Conservation (phyloP, 345 rosid genomes). For the Lumnitzera littorea region DNA sequence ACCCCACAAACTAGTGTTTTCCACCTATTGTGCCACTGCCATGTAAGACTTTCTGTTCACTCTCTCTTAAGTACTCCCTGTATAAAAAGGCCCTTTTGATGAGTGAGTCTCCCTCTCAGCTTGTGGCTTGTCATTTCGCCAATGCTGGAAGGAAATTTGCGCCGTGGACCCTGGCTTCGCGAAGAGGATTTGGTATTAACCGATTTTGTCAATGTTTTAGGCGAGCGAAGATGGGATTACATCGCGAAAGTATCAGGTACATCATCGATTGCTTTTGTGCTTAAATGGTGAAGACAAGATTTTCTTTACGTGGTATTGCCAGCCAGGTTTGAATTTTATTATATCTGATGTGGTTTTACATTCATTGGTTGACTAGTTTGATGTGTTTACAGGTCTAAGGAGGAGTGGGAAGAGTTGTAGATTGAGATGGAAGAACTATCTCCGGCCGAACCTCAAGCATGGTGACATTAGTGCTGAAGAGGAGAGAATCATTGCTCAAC, state of each 20-base stretch:
- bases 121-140: no score
- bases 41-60: no score
- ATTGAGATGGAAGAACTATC: slow-evolving; percentile 66
- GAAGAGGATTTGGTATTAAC: slow-evolving; percentile 49
- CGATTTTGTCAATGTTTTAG: slow-evolving; percentile 36
- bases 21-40: no score
- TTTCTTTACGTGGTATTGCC: no score
- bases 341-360: background rate
- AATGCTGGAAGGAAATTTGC: slow-evolving; percentile 20
- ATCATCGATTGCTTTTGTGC: background rate
- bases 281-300: background rate
- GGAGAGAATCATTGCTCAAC: slow-evolving; percentile 41
- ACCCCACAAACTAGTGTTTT: no score
- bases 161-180: slow-evolving; percentile 59
- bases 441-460: slow-evolving; percentile 50
- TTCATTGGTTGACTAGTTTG: background rate
- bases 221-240: slow-evolving; percentile 66
- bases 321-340: background rate
- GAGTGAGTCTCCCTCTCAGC: no score
- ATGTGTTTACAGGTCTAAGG: slow-evolving; percentile 33
- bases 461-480: slow-evolving; percentile 53
- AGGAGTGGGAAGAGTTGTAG: slow-evolving; percentile 81
- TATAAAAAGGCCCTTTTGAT: no score
- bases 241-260: slow-evolving; percentile 50
- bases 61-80: no score